Conservation (phyloP, 2,329 filamentous ascomycete genomes). For the Arthrobotrys megalospora region DNA sequence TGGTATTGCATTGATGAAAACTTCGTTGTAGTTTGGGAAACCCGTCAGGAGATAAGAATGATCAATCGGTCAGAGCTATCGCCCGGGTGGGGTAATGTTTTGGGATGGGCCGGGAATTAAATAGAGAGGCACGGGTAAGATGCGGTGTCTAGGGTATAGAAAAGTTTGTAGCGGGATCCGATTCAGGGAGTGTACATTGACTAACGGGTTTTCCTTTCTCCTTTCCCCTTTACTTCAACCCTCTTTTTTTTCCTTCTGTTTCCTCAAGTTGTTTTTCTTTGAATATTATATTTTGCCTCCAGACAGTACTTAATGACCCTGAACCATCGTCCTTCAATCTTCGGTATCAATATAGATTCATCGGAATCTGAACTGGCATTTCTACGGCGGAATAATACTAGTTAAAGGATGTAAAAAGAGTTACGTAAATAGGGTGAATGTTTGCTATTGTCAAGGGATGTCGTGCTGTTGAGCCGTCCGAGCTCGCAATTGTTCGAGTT, state of each 20-base stretch:
- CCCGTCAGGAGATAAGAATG: neutral
- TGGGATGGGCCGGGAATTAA: neutral
- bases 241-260: neutral
- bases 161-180: conserved; percentile 24
- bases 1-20: conserved; percentile 24
- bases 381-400: no score
- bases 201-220: neutral
- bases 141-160: conserved; percentile 29
- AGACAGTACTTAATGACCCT: conserved; percentile 20
- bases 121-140: conserved; percentile 28
- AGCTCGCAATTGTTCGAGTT: no score
- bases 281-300: neutral
- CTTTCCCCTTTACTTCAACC: neutral
- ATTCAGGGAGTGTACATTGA: conserved; percentile 23
- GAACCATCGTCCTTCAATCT: neutral
- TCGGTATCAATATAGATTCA: neutral
- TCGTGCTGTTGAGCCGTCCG: no score
- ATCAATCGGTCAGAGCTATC: neutral
- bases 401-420: no score
- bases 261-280: neutral
- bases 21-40: conserved; percentile 14
- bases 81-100: neutral
- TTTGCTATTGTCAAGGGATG: no score
- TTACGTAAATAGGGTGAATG: no score
- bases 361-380: neutral